Base-by-base conservation (phyloP, 2,329 filamentous ascomycete species). In the Alternaria tenuissima region DNA sequence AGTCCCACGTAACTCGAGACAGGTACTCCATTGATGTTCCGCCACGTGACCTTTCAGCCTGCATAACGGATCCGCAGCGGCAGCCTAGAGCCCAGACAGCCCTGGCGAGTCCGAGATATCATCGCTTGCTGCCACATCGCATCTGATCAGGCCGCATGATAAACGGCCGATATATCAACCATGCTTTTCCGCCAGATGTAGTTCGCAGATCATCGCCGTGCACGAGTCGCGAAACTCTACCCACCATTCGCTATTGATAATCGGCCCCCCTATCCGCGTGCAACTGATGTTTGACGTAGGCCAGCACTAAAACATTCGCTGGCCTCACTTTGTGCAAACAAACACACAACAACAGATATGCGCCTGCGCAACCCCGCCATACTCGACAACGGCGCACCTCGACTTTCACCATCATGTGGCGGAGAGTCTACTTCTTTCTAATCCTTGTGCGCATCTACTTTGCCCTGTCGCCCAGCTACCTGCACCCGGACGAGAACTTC, bases 401-500 rank as follows among this genome's bases (percentile, higher is more conserved):
- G 57, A 62, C 63, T 62, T 59, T 66, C 62, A 60, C 47, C 66
- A 83, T 71, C 71, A 97, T 97, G 94, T 97, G 93, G 93, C 89
- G 94, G 84, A 89, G 94, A 80, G 87, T 89, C 64, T 97, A 97
- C 81, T 84, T 98, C 65, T 81, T 96, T 57, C 85, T 99, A 71
- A 85, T 96, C 73, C 83, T 95, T 69, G 88, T 97, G 73, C 91
- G 95, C 79, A 86, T 98, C 75, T 98, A 94, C 87, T 94, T 98
- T 78, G 94, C 95, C 62, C 83, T 98, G 66, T 94, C 91, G 65
- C 92, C 95, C 60, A 98, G 94, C 84, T 99, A 99, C 80, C 87
- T 99, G 47, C 95, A 99, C 79, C 95, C 95, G 5, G 95, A 99
- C 82, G 95, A 99, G 85, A 95, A 98, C 83, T 99, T 99, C 75